A percentile compares a stretch with the other conserved stretches of the same genome.
Conservation (phyloP, 73 alveolate species). For the Paramecium primaurelia region DNA sequence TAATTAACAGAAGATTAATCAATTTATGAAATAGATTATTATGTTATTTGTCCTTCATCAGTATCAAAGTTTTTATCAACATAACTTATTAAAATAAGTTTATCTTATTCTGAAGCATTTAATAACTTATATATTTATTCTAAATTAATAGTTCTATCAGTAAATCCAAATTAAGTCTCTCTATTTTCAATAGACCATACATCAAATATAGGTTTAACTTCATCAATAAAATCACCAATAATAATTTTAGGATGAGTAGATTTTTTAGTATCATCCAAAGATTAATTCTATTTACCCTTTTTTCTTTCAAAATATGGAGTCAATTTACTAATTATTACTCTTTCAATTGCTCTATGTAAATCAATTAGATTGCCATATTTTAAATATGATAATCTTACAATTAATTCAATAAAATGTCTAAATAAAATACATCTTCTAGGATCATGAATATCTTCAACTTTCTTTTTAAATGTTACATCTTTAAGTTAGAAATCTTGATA, state of each 20-base stretch:
- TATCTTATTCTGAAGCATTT: slow-evolving; percentile 24
- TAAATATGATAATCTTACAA: slow-evolving; percentile 63
- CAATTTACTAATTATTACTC: not conserved
- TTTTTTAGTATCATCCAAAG: slow-evolving; percentile 31
- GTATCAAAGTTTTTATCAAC: slow-evolving; percentile 45
- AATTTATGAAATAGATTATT: slow-evolving; percentile 12
- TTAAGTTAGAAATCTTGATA: slow-evolving; percentile 74
- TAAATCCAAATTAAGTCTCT: slow-evolving; percentile 9
- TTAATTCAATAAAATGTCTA: slow-evolving; percentile 65
- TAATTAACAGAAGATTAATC: slow-evolving; percentile 21
- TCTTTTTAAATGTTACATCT: slow-evolving; percentile 80
- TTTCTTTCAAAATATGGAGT: slow-evolving; percentile 53
- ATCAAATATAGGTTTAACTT: not conserved
- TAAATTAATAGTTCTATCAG: slow-evolving; percentile 31
- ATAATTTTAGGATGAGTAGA: not conserved
- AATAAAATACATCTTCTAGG: slow-evolving; percentile 51
- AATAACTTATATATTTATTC: not conserved
- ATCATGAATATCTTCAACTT: slow-evolving; percentile 58
- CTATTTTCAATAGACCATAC: slow-evolving; percentile 4
- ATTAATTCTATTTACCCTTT: slow-evolving; percentile 29
- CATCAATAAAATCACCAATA: not conserved
- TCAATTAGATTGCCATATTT: slow-evolving; percentile 60
- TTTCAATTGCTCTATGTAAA: slow-evolving; percentile 58
- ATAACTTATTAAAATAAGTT: not conserved
- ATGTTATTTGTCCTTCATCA: slow-evolving; percentile 45